Evolutionary conservation across 1,284 basidiomycete genomes (phyloP).

Genomic region (Irpex rosettiformis): DNA sequence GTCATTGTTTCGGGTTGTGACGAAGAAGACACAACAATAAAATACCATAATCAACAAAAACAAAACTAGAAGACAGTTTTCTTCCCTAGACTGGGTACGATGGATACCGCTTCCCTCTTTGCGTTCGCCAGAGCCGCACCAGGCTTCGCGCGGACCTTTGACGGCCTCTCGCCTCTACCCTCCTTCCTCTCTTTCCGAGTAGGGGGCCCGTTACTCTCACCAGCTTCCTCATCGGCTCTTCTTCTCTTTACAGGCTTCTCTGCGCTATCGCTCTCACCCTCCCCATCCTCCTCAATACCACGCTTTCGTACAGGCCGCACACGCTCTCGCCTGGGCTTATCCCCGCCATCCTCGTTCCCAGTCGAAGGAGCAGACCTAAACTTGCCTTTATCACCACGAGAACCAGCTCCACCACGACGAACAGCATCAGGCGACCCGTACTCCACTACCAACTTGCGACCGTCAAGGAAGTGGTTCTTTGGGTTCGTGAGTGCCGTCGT

Average conservation of each 20-base stretch:
- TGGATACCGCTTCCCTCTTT: conserved; percentile 81
- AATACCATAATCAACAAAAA: neutral
- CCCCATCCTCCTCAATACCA: conserved; percentile 15
- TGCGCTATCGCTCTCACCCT: too few relatives aligned
- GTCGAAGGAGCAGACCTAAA: conserved; percentile 1
- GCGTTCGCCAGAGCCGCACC: conserved; percentile 91
- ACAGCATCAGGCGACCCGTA: conserved; percentile 86
- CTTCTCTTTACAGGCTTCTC: conserved; percentile 12
- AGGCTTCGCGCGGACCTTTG: conserved; percentile 60
- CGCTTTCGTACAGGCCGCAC: conserved; percentile 13
- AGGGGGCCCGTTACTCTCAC: conserved; percentile 6
- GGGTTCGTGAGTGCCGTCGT: conserved; percentile 82
- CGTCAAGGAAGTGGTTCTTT: conserved; percentile 82
- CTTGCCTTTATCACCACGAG: conserved; percentile 26
- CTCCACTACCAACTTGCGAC: conserved; percentile 85
- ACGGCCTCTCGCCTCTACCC: conserved; percentile 11
- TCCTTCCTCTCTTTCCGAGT: conserved; percentile 6
- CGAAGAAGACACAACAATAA: neutral
- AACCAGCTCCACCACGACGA: conserved; percentile 56
- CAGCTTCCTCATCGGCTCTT: conserved; percentile 12
- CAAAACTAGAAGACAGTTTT: conserved; percentile 69
- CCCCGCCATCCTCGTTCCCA: conserved; percentile 5
- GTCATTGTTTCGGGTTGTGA: too few relatives aligned
- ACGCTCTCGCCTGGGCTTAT: conserved; percentile 13
- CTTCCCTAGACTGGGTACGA: conserved; percentile 76